phyloP scores from a whole-genome alignment of 164 flowering plant genomes.

The Chimonanthus salicifolius region DNA sequence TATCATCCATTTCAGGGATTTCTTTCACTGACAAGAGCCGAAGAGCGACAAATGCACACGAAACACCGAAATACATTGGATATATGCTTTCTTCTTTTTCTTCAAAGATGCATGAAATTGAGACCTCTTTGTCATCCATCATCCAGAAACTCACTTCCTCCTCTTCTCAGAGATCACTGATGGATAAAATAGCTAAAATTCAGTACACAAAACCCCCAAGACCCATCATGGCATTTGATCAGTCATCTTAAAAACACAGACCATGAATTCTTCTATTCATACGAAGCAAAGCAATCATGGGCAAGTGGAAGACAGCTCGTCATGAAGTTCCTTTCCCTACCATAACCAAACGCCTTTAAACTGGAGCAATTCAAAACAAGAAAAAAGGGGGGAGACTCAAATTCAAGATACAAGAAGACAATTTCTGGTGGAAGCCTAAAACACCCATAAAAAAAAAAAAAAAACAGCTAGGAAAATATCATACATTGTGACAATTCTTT shows the following conservation, averaged over 20 bases:
- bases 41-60: constrained; percentile 77
- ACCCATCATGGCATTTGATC: neutral
- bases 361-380: constrained; percentile 9
- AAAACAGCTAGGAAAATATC: neutral
- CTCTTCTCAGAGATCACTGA: neutral
- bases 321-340: neutral
- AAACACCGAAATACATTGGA: constrained; percentile 76
- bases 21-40: constrained; percentile 27
- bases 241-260: neutral
- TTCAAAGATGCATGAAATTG: constrained; percentile 25
- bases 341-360: neutral
- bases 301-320: neutral
- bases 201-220: constrained; percentile 1
- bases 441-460: neutral
- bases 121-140: constrained; percentile 48
- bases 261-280: neutral
- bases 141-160: constrained; percentile 14
- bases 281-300: neutral
- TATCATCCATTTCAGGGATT: constrained; percentile 25
- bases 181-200: neutral
- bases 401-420: neutral
- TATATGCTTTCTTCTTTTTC: constrained; percentile 41
- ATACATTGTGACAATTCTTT: neutral
- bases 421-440: neutral
- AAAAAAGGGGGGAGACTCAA: neutral